Conservation (phyloP, 2,329 filamentous ascomycete genomes). For the Raffaelea ambrosiae region DNA sequence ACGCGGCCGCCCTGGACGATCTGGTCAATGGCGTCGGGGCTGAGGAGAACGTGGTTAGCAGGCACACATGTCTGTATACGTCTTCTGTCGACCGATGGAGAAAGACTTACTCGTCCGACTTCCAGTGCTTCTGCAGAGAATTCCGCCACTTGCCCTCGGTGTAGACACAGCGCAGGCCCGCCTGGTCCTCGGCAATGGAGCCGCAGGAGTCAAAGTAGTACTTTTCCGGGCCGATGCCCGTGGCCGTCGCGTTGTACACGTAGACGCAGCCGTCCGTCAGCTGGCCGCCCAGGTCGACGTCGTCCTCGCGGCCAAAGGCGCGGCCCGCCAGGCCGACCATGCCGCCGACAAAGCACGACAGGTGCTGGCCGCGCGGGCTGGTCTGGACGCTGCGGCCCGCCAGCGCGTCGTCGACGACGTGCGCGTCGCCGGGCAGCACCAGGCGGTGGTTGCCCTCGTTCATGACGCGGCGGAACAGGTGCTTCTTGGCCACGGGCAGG, state of each 20-base stretch:
- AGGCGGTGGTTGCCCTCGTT: conserved; percentile 29
- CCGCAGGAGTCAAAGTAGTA: conserved; percentile 38
- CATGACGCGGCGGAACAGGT: conserved; percentile 29
- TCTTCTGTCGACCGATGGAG: no score
- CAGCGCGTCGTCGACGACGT: conserved; percentile 17
- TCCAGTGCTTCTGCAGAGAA: conserved; percentile 12
- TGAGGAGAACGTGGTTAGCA: conserved; percentile 11
- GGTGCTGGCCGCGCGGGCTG: conserved; percentile 39
- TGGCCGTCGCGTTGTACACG: conserved; percentile 48
- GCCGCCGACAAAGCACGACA: conserved; percentile 55
- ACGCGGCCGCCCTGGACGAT: conserved; percentile 35
- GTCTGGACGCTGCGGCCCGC: conserved; percentile 16
- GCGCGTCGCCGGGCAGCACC: conserved; percentile 39
- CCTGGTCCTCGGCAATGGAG: conserved; percentile 12
- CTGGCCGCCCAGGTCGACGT: conserved; percentile 47
- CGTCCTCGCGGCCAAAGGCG: conserved; percentile 45
- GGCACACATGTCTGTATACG: no score
- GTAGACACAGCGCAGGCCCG: conserved; percentile 15
- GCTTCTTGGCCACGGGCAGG: conserved; percentile 25
- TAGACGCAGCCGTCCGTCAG: conserved; percentile 58
- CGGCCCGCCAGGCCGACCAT: conserved; percentile 57
- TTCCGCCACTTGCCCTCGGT: conserved; percentile 17
- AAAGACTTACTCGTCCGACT: not conserved
- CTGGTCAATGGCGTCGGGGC: conserved; percentile 18
- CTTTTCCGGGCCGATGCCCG: conserved; percentile 55